A percentile compares a stretch with the other conserved stretches of the same genome.
These are phyloP conservation scores for Botrytis sinoallii DNA, from an alignment of 2,329 filamentous ascomycete species.

Conservation along the genomic window DNA sequence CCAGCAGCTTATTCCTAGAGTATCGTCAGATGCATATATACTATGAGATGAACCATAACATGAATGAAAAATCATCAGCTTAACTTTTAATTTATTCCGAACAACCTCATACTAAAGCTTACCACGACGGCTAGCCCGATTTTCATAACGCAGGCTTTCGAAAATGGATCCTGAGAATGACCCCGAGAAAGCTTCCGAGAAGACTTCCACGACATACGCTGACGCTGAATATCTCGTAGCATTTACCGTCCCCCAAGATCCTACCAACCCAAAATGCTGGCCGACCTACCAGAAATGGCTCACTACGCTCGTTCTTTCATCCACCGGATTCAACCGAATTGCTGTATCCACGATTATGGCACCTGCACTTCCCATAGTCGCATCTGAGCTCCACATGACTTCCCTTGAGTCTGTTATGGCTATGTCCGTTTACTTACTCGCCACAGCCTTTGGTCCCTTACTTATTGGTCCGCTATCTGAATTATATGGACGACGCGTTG, in stretches of 20 bases:
- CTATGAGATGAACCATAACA: not conserved
- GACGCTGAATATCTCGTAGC: conserved; percentile 23
- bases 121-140: not conserved
- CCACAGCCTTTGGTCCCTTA: conserved; percentile 41
- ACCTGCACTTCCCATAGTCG: not conserved
- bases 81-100: not conserved
- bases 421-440: conserved; percentile 33
- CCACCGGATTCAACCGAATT: not conserved
- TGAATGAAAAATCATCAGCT: not conserved
- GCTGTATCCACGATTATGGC: not conserved
- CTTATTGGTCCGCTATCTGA: conserved; percentile 62
- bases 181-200: not conserved
- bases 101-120: not conserved
- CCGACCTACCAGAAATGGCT: not conserved
- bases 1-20: not conserved
- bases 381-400: not conserved
- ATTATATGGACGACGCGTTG: conserved; percentile 44
- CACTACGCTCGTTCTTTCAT: not conserved
- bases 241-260: conserved; percentile 33
- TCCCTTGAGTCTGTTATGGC: not conserved
- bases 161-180: not conserved
- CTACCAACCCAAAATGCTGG: conserved; percentile 36
- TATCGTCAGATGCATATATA: not conserved
- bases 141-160: not conserved
- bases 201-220: not conserved